phyloP scores from a whole-genome alignment of 179 eudicot species.

The Heliamphora pulchella region DNA sequence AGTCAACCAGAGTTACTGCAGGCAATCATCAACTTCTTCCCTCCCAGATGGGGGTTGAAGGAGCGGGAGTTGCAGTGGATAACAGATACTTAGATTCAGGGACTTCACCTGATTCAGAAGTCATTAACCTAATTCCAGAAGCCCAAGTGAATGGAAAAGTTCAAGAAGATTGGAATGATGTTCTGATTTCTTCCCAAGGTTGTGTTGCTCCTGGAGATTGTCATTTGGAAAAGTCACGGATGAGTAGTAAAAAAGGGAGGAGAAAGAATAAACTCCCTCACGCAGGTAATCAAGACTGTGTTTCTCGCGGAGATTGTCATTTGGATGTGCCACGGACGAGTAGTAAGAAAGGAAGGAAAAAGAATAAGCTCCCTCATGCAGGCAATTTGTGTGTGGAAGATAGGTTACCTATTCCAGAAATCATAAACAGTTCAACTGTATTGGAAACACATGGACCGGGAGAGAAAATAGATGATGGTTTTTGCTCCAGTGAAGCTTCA shows the following conservation, averaged over 20 bases:
- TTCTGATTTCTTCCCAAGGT: conserved; percentile 29
- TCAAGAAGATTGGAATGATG: conserved; percentile 30
- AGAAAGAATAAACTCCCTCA: conserved; percentile 26
- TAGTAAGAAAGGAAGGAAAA: conserved; percentile 41
- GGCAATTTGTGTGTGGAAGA: conserved; percentile 27
- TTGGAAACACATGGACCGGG: conserved; percentile 25
- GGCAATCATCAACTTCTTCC: conserved; percentile 21
- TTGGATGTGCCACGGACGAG: conserved; percentile 25
- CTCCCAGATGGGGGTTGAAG: conserved; percentile 27
- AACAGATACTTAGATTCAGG: conserved; percentile 51
- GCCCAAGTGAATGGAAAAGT: conserved; percentile 33
- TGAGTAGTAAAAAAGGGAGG: conserved; percentile 19
- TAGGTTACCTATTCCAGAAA: conserved; percentile 24
- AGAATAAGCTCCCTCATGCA: conserved; percentile 23
- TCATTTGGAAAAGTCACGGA: conserved; percentile 24
- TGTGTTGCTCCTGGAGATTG: conserved; percentile 27
- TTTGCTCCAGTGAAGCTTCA: conserved; percentile 27
- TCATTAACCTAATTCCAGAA: conserved; percentile 54
- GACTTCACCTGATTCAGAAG: conserved; percentile 95
- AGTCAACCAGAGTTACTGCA: conserved; percentile 15
- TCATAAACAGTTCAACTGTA: conserved; percentile 21
- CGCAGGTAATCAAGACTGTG: conserved; percentile 25
- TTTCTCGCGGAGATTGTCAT: conserved; percentile 24
- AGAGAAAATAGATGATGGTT: conserved; percentile 27
- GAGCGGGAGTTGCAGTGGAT: conserved; percentile 24